A percentile compares a stretch with the other conserved stretches of the same genome.
These are phyloP conservation scores for Syzygium malaccense DNA, from an alignment of 441 rosid species.

Conservation along the genomic window DNA sequence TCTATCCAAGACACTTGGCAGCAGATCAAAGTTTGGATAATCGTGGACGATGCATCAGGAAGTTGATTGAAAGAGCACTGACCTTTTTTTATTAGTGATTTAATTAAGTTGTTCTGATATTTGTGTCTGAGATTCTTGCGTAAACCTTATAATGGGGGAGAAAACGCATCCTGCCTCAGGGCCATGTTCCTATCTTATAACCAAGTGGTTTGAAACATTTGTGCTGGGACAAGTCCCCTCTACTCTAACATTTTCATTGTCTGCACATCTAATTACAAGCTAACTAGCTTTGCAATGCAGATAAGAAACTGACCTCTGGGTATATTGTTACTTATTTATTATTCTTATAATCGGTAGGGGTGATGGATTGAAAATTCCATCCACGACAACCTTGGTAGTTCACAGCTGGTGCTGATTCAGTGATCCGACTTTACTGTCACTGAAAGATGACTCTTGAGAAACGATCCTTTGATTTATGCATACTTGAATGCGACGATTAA, in stretches of 20 bases:
- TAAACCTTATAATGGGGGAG: neutral
- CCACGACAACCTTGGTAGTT: slow-evolving; percentile 71
- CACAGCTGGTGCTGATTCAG: slow-evolving; percentile 64
- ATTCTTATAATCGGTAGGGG: slow-evolving; percentile 23
- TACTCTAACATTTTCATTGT: neutral
- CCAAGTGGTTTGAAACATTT: neutral
- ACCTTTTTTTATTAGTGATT: neutral
- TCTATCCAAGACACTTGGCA: neutral
- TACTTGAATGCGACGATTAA: neutral
- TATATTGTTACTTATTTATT: neutral
- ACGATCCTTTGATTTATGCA: neutral
- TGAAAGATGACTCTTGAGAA: slow-evolving; percentile 1
- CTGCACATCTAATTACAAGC: neutral
- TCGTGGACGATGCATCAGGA: neutral
- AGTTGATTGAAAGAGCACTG: neutral
- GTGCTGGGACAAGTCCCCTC: neutral
- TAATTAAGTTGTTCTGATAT: neutral
- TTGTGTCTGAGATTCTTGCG: neutral
- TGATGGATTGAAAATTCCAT: slow-evolving; percentile 67
- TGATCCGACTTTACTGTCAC: slow-evolving; percentile 47
- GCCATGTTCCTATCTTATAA: neutral
- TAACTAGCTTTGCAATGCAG: neutral
- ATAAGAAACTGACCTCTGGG: neutral
- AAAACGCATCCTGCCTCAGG: neutral
- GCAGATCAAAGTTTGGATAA: neutral